Base-by-base conservation (phyloP, 139 green algal genomes). In the Volvox reticuliferus region DNA sequence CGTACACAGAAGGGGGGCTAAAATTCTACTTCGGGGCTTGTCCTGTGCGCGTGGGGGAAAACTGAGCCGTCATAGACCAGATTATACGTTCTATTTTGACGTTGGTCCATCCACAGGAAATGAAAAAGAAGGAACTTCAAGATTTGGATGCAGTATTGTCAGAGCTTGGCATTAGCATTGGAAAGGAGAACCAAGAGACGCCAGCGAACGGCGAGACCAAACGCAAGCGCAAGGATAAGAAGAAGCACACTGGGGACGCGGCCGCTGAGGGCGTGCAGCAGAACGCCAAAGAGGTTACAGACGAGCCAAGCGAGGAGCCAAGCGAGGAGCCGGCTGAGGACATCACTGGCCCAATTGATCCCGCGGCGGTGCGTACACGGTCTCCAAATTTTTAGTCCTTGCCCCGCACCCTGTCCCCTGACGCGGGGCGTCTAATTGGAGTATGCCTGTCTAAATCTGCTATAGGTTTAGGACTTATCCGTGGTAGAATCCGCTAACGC, bases 61-160 rank as follows among this genome's bases (percentile, higher is more conserved):
- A 9, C 44, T 55, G 44, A 55, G 9, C 44, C 44, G 44, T 55
- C 9, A 9, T 5, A 5, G 44, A 55, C 44, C 44, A 14, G 44
- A 55, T 9, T 14, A 55, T 55, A n/a, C n/a, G n/a, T n/a, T n/a
- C 9, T 55, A 9, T 55, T 9, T 14, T 14, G 44, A 5, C 44
- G 5, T 55, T 55, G 44, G 44, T 9, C 65, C 65, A 28, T 26
- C 33, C 26, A 22, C 92, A 96, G 94, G 94, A 96, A 86, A 68
- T 95, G 69, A 96, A 96, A 87, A 96, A 96, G 91, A 96, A 96
- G 93, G 95, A 96, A 89, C 93, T 96, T 86, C 93, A 96, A 55
- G 95, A 96, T 84, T 82, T 96, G 28, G 94, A 96, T 61, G 94
- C 94, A 0, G 90, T 96, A 69, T 94, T 96, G 79, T 90, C 91